Conservation (phyloP, 2,329 filamentous ascomycete genomes). For the Madurella mycetomatis region DNA sequence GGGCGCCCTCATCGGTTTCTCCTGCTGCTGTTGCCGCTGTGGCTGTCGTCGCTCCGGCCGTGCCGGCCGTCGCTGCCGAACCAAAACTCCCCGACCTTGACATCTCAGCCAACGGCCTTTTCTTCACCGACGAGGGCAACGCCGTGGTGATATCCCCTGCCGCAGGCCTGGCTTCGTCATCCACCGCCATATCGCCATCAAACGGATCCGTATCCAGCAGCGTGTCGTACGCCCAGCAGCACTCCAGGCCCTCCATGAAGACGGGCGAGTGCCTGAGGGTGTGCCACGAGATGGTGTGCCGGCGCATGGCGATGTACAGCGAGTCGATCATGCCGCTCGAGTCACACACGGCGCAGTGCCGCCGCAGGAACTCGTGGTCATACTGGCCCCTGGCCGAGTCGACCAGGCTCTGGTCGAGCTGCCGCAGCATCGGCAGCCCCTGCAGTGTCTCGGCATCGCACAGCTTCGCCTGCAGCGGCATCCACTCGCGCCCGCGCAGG, state of each 20-base stretch:
- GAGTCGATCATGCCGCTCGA: constrained; percentile 53
- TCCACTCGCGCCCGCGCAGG: constrained; percentile 49
- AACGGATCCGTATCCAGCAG: constrained; percentile 44
- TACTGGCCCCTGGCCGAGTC: constrained; percentile 34
- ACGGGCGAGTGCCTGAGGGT: constrained; percentile 45
- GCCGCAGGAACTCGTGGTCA: constrained; percentile 48
- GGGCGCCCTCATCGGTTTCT: constrained; percentile 19
- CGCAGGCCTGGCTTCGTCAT: constrained; percentile 38
- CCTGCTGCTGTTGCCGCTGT: constrained; percentile 29
- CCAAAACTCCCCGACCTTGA: constrained; percentile 45
- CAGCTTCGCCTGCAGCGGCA: constrained; percentile 54
- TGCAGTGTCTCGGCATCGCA: constrained; percentile 52
- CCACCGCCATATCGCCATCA: constrained; percentile 32
- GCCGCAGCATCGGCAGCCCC: constrained; percentile 57
- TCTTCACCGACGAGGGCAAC: constrained; percentile 36
- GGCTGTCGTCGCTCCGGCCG: neutral
- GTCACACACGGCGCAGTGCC: constrained; percentile 54
- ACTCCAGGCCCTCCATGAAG: constrained; percentile 50
- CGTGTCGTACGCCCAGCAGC: constrained; percentile 49
- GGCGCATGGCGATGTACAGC: constrained; percentile 54
- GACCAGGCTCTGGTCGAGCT: constrained; percentile 42
- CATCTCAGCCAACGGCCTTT: constrained; percentile 51
- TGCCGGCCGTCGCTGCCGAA: neutral
- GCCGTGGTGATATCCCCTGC: constrained; percentile 42
- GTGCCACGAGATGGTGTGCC: constrained; percentile 53